phyloP scores from a whole-genome alignment of 441 rosid genomes.

The Geranium incanum region DNA sequence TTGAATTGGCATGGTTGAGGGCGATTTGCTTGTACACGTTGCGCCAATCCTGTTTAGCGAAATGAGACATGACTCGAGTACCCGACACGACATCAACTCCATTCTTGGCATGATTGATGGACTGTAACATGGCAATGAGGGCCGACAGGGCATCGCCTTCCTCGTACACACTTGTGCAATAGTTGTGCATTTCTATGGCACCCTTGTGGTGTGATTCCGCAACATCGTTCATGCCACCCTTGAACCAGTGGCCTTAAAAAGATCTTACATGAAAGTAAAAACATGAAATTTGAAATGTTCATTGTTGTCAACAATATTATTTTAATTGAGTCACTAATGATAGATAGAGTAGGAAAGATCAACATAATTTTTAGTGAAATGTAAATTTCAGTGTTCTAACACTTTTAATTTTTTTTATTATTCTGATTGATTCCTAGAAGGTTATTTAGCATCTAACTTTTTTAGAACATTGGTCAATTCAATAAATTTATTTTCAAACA shows the following conservation, averaged over 20 bases:
- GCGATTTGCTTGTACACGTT: background rate
- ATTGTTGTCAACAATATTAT: conserved; percentile 19
- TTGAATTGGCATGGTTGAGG: background rate
- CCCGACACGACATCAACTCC: conserved; percentile 88
- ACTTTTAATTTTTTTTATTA: too few relatives aligned
- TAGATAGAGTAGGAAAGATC: too few relatives aligned
- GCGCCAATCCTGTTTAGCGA: conserved; percentile 77
- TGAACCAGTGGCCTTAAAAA: conserved; percentile 60
- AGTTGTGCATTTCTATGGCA: conserved; percentile 73
- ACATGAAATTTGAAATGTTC: too few relatives aligned
- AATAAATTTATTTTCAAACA: too few relatives aligned
- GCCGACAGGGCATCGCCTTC: conserved; percentile 92
- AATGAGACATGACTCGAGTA: conserved; percentile 77
- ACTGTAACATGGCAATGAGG: conserved; percentile 76
- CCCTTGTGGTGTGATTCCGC: conserved; percentile 65
- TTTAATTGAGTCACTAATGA: too few relatives aligned
- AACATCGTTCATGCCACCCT: conserved; percentile 88
- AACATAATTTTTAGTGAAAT: too few relatives aligned
- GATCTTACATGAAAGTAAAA: too few relatives aligned
- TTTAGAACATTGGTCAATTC: too few relatives aligned
- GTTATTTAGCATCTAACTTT: too few relatives aligned
- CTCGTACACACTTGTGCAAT: conserved; percentile 89
- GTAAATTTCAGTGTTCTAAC: too few relatives aligned
- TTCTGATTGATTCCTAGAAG: too few relatives aligned
- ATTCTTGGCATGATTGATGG: conserved; percentile 70